Evolutionary conservation across 148 eudicot species (phyloP).

Genomic region (Rhododendron molle): DNA sequence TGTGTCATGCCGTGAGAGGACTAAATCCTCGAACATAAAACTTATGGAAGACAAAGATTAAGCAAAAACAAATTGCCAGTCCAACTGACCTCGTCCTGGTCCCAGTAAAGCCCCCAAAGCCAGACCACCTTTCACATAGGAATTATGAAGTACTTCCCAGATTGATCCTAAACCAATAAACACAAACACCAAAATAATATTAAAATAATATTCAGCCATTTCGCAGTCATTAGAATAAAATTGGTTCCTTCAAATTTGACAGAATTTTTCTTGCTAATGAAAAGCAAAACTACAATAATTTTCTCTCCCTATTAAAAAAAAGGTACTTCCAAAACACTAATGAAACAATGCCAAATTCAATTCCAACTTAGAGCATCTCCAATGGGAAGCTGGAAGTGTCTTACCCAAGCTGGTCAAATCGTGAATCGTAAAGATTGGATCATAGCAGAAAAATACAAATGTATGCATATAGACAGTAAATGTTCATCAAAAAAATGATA

Average conservation of each 20-base stretch:
- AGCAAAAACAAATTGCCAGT: neutral
- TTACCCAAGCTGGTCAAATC: neutral
- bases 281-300: neutral
- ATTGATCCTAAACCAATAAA: slow-evolving; percentile 47
- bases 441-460: no score
- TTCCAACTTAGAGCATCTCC: neutral
- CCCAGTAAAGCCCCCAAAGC: slow-evolving; percentile 86
- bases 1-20: neutral
- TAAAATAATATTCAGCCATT: neutral
- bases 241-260: neutral
- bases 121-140: slow-evolving; percentile 75
- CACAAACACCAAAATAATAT: slow-evolving; percentile 4
- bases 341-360: neutral
- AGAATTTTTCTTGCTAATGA: neutral
- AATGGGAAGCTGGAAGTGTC: neutral
- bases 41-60: neutral
- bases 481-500: no score
- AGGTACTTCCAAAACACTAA: neutral
- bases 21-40: neutral
- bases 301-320: neutral
- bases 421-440: neutral
- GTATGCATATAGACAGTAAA: no score
- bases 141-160: slow-evolving; percentile 73
- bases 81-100: slow-evolving; percentile 85
- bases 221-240: neutral